Evolutionary conservation across 139 green algal genomes (phyloP).

Genomic region (Diplosphaera chodatii): DNA sequence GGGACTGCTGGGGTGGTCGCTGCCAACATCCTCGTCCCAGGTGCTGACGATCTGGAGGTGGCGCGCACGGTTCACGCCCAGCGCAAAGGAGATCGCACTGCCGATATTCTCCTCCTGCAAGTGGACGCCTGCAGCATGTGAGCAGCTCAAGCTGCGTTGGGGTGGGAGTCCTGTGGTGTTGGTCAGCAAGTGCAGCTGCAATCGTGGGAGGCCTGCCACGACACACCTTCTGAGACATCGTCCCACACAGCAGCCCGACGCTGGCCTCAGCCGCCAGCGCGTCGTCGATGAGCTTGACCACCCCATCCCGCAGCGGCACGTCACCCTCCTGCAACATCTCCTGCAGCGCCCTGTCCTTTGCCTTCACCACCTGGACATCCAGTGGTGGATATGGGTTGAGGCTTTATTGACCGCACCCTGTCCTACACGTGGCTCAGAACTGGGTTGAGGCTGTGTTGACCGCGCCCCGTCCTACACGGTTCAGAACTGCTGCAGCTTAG

Average conservation of each 20-base stretch:
- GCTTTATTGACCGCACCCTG: too few relatives aligned
- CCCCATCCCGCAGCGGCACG: not conserved
- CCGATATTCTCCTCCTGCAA: constrained; percentile 2
- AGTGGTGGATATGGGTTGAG: not conserved
- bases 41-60: not conserved
- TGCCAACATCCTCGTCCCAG: not conserved
- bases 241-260: constrained; percentile 14
- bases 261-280: constrained; percentile 17
- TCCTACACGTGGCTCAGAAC: too few relatives aligned
- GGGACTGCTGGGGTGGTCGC: not conserved
- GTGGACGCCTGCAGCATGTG: not conserved
- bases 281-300: constrained; percentile 30
- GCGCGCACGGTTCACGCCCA: not conserved
- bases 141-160: too few relatives aligned
- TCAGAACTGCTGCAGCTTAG: too few relatives aligned
- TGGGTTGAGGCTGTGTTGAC: too few relatives aligned
- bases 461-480: too few relatives aligned
- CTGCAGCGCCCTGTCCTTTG: not conserved
- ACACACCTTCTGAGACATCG: not conserved
- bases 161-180: too few relatives aligned
- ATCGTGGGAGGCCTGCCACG: too few relatives aligned
- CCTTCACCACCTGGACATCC: not conserved
- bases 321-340: not conserved
- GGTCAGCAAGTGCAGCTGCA: too few relatives aligned
- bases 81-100: not conserved